Evolutionary conservation across 306 rosid genomes (phyloP).

Genomic region (Cucurbita pepo): DNA sequence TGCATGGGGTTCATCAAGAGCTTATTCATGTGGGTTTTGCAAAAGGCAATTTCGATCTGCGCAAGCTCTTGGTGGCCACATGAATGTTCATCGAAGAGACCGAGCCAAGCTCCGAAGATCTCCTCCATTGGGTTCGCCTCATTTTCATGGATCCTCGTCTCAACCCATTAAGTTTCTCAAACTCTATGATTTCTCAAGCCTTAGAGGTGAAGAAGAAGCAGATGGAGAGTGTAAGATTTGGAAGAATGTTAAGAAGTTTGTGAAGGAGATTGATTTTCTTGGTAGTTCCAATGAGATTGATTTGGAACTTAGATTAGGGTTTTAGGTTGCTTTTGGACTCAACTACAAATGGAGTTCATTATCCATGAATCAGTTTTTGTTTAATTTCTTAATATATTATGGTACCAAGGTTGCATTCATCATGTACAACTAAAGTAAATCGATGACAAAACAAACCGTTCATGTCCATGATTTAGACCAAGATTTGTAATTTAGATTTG

Average conservation of each 20-base stretch:
- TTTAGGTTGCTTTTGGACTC: background rate
- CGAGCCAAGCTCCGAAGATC: slow-evolving; percentile 67
- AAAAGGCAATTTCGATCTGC: slow-evolving; percentile 74
- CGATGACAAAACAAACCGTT: too few relatives aligned
- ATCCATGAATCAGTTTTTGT: background rate
- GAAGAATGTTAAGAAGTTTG: background rate
- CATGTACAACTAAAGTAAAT: too few relatives aligned
- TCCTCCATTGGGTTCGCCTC: slow-evolving; percentile 1
- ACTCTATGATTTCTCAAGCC: background rate
- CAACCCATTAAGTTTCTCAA: background rate
- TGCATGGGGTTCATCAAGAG: slow-evolving; percentile 77
- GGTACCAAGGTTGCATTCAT: background rate
- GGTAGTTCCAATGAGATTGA: background rate
- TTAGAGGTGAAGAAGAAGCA: background rate
- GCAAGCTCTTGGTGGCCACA: slow-evolving; percentile 94
- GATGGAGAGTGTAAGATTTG: background rate
- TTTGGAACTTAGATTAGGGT: slow-evolving; percentile 6
- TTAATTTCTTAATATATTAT: too few relatives aligned
- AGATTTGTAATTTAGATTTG: too few relatives aligned
- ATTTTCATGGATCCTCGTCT: background rate
- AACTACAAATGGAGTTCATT: background rate
- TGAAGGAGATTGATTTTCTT: background rate
- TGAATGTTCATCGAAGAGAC: slow-evolving; percentile 98
- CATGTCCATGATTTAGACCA: too few relatives aligned
- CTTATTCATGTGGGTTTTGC: slow-evolving; percentile 75